These are phyloP conservation scores for Sporothrix curviconia DNA, from an alignment of 2,329 filamentous ascomycete genomes.

Conservation along the genomic window DNA sequence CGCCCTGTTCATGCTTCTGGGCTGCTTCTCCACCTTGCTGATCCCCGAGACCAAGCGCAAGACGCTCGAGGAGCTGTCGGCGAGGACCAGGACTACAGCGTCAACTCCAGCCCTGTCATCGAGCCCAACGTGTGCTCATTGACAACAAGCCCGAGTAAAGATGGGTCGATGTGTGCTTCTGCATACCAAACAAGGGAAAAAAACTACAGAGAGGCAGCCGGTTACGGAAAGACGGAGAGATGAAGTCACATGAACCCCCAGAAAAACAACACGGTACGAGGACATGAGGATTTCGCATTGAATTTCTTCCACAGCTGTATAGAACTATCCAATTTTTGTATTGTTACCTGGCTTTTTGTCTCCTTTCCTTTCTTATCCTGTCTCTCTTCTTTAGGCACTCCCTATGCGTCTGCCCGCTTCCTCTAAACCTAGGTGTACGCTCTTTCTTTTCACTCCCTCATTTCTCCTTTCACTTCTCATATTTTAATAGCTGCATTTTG, in stretches of 20 bases:
- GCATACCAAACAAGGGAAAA: background rate
- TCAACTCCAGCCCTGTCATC: background rate
- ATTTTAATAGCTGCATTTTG: conserved; percentile 7
- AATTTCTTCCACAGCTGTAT: background rate
- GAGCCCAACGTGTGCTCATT: conserved; percentile 9
- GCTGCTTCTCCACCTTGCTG: conserved; percentile 60
- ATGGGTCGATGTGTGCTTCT: background rate
- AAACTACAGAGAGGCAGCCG: background rate
- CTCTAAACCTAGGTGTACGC: too few species aligned
- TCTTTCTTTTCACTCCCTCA: background rate
- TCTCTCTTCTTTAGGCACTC: background rate
- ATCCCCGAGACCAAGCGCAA: conserved; percentile 70
- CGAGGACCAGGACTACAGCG: conserved; percentile 20
- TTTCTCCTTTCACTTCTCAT: conserved; percentile 1
- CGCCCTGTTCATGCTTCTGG: conserved; percentile 70
- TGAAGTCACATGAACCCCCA: background rate
- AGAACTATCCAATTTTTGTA: background rate
- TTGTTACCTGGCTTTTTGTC: background rate
- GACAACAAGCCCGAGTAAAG: conserved; percentile 15
- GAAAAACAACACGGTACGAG: background rate
- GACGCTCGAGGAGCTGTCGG: conserved; percentile 59
- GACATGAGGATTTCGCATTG: background rate
- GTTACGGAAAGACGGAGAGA: background rate
- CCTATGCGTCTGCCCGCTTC: too few species aligned
- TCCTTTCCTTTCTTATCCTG: background rate